phyloP scores from a whole-genome alignment of 345 rosid genomes.

The Fremontodendron californicum region DNA sequence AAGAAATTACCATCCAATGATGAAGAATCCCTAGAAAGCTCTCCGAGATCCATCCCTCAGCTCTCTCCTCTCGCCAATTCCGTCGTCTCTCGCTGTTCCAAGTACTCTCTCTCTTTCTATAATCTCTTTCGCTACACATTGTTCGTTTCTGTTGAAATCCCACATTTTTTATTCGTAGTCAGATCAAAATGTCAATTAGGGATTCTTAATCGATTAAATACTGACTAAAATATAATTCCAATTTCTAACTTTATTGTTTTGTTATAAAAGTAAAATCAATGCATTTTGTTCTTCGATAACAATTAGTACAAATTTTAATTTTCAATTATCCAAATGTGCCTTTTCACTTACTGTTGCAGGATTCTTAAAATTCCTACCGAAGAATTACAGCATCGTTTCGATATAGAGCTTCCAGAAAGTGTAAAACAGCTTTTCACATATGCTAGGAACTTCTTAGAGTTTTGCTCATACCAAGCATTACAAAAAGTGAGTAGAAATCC shows the following conservation, averaged over 20 bases:
- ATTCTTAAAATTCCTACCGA: slow-evolving; percentile 59
- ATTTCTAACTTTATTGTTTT: background rate
- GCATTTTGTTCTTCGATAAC: background rate
- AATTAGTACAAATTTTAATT: background rate
- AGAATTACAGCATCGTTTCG: slow-evolving; percentile 67
- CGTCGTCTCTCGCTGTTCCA: slow-evolving; percentile 85
- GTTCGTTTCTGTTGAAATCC: background rate
- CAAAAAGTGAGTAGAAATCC: slow-evolving; percentile 37
- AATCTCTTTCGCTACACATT: background rate
- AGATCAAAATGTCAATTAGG: background rate
- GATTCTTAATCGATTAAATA: background rate
- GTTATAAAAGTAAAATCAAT: background rate
- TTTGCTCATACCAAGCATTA: slow-evolving; percentile 74
- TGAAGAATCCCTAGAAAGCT: slow-evolving; percentile 29
- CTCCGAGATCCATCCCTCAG: slow-evolving; percentile 68
- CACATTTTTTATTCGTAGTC: background rate
- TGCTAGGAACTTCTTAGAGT: slow-evolving; percentile 74
- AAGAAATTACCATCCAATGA: slow-evolving; percentile 37
- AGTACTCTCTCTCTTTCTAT: slow-evolving; percentile 33
- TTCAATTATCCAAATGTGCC: background rate
- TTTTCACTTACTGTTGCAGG: slow-evolving; percentile 29
- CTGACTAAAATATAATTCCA: background rate
- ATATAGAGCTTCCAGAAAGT: slow-evolving; percentile 71
- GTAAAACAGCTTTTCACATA: slow-evolving; percentile 64
- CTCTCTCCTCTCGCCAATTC: slow-evolving; percentile 81